Conservation (phyloP, 495 filamentous ascomycete genomes). For the Cenococcum geophilum region DNA sequence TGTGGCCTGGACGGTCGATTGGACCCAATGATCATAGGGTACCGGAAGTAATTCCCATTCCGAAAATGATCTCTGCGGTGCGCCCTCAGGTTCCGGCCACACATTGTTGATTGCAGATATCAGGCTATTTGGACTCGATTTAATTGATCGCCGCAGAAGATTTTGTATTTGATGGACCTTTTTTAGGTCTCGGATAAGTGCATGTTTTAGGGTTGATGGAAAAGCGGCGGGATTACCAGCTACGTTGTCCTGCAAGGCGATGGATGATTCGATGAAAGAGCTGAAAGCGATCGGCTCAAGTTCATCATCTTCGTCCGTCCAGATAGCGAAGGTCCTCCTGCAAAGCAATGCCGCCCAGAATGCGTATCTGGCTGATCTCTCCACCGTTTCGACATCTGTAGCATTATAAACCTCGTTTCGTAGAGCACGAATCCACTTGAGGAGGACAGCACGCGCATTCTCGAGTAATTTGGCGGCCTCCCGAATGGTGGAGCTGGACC, state of each 20-base stretch:
- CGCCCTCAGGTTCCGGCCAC: slow-evolving; percentile 28
- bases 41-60: background rate
- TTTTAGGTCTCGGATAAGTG: slow-evolving; percentile 47
- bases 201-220: slow-evolving; percentile 31
- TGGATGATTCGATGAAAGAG: slow-evolving; percentile 38
- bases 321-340: slow-evolving; percentile 43
- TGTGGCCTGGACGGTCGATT: slow-evolving; percentile 22
- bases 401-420: slow-evolving; percentile 41
- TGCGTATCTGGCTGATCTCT: slow-evolving; percentile 39
- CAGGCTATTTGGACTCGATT: background rate
- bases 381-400: slow-evolving; percentile 37
- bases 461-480: slow-evolving; percentile 27
- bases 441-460: slow-evolving; percentile 23
- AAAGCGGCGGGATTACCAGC: slow-evolving; percentile 33
- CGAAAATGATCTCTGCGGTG: slow-evolving; percentile 15
- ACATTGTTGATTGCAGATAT: slow-evolving; percentile 9
- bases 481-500: slow-evolving; percentile 25
- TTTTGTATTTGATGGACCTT: slow-evolving; percentile 38
- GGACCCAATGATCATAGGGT: slow-evolving; percentile 33
- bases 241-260: slow-evolving; percentile 43
- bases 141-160: slow-evolving; percentile 29
- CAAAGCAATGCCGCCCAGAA: slow-evolving; percentile 49
- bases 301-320: slow-evolving; percentile 7
- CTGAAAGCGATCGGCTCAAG: slow-evolving; percentile 18
- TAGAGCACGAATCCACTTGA: slow-evolving; percentile 44